These are phyloP conservation scores for Xylaria cubensis DNA, from an alignment of 495 filamentous ascomycete species.

Conservation along the genomic window DNA sequence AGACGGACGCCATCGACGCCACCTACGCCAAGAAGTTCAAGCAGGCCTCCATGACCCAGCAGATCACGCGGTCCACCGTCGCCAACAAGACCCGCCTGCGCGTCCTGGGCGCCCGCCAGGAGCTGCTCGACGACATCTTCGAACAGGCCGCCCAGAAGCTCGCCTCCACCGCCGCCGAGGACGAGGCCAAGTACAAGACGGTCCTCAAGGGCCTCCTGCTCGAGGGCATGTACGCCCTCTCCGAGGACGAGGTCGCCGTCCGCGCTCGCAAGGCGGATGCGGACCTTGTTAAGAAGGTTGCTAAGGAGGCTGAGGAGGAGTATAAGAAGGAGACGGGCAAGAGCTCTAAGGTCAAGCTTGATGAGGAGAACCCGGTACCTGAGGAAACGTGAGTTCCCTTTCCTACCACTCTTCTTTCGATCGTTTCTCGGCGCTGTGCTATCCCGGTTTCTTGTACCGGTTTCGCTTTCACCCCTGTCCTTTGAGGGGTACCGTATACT, in stretches of 20 bases:
- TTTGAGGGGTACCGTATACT: neutral
- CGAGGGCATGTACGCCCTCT: slow-evolving; percentile 87
- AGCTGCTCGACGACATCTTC: slow-evolving; percentile 91
- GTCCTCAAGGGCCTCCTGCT: slow-evolving; percentile 81
- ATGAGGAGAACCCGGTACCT: slow-evolving; percentile 79
- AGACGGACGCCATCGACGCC: slow-evolving; percentile 89
- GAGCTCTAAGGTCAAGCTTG: slow-evolving; percentile 65
- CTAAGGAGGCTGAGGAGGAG: slow-evolving; percentile 74
- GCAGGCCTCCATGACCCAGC: slow-evolving; percentile 93
- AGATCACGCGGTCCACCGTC: slow-evolving; percentile 92
- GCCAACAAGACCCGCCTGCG: slow-evolving; percentile 93
- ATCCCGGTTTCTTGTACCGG: neutral
- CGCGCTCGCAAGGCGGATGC: slow-evolving; percentile 81
- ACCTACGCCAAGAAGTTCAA: slow-evolving; percentile 98
- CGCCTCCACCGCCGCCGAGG: slow-evolving; percentile 62
- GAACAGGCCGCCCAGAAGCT: slow-evolving; percentile 75
- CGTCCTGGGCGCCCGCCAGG: slow-evolving; percentile 84
- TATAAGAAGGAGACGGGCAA: slow-evolving; percentile 79
- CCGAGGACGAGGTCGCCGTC: slow-evolving; percentile 76
- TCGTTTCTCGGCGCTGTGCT: neutral
- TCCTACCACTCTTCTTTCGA: neutral
- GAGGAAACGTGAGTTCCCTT: slow-evolving; percentile 77
- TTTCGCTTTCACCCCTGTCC: neutral
- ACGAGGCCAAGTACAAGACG: slow-evolving; percentile 73
- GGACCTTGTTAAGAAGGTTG: slow-evolving; percentile 73